Evolutionary conservation across 129 eudicot genomes (phyloP), one percentile per base, ranked within the genome.

Genomic region (Helichrysum umbraculigerum): DNA sequence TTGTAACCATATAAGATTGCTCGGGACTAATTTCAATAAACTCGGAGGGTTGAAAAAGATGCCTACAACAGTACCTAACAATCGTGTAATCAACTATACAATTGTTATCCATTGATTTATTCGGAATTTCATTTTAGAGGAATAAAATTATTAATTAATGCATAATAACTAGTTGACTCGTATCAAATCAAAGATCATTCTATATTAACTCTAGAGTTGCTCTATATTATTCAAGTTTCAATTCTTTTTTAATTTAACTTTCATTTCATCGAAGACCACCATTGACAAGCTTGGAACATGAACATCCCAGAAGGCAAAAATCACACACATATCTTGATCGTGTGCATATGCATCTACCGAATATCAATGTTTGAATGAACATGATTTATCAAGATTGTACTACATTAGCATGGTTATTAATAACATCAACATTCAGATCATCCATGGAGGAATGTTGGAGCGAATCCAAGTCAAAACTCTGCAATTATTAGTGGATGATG

Each of bases 391-490:
- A 12, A 11, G 2, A 44, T 44, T 44, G 52, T 44, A 12, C 17
- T 44, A 44, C 47, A 47, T 21, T 25, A 65, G 42, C 16, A 20
- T 70, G 65, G 47, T 65, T 33, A 16, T 7, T 2, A 37, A 39
- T 73, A 22, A 60, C 41, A 17, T 33, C 34, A 33, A 42, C 42
- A 67, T 66, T 54, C 30, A 11, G 17, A 11, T 16, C 35, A 35
- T 52, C 34, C 1, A 44, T 75, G 41, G 71, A 62, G 12, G 69
- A 65, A 64, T 50, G 72, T 12, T 3, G 52, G 52, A 32, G 20
- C 2, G 44, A 66, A 32, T 66, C 34, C 22, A 64, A n/a, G 79
- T 75, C 72, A 50, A 76, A 6, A 29, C 14, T 22, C 35, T 69
- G 62, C 3, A 61, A 71, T 35, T 61, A 42, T 25, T 7, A 39